A percentile compares a stretch with the other conserved stretches of the same genome.
phyloP scores from a whole-genome alignment of 2,329 filamentous ascomycete species.

The Colletotrichum gloeosporioides region DNA sequence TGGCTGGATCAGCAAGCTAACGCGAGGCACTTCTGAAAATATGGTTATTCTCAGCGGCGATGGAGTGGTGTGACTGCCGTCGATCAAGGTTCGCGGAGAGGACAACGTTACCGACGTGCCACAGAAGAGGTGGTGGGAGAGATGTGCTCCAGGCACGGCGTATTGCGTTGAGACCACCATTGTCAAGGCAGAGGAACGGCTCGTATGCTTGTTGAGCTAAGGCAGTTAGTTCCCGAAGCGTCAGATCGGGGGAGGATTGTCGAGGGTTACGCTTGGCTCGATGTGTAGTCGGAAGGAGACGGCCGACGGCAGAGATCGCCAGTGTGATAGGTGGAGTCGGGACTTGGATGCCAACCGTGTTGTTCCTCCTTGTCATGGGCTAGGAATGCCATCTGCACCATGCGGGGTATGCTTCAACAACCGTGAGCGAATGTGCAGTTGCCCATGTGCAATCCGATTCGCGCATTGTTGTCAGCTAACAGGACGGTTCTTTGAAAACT shows the following conservation, averaged over 20 bases:
- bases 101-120: slow-evolving; percentile 3
- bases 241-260: slow-evolving; percentile 2
- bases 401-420: slow-evolving; percentile 5
- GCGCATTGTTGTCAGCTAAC: background rate
- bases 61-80: background rate
- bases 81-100: background rate
- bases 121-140: background rate
- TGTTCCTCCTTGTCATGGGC: background rate
- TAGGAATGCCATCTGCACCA: background rate
- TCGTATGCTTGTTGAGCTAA: background rate
- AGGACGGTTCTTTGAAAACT: background rate
- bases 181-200: background rate
- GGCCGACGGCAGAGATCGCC: slow-evolving; percentile 12
- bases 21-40: background rate
- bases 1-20: background rate
- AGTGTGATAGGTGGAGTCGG: slow-evolving; percentile 14
- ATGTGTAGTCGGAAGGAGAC: slow-evolving; percentile 16
- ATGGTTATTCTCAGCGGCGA: background rate
- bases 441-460: background rate
- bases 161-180: background rate
- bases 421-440: background rate
- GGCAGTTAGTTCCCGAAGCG: slow-evolving; percentile 1
- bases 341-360: background rate
- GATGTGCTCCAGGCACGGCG: background rate
- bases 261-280: slow-evolving; percentile 10